Percentiles rank a stretch among this genome's conserved stretches.
phyloP scores from a whole-genome alignment of 768 basidiomycete genomes.

The Cantharellus anzutake region DNA sequence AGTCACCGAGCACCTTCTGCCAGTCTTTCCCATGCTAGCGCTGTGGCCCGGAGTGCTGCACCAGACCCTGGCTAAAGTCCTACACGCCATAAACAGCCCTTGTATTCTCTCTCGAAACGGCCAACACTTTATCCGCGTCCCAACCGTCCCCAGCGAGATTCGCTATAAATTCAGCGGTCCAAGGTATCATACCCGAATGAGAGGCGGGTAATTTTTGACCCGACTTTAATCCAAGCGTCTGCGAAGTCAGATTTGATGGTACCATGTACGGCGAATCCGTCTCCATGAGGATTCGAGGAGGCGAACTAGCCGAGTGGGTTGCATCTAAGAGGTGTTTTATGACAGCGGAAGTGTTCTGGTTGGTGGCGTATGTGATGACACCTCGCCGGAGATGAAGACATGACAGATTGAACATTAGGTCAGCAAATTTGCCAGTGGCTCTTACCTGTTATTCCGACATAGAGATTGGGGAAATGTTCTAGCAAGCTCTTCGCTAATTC shows the following conservation, averaged over 20 bases:
- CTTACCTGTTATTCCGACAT: slow-evolving; percentile 63
- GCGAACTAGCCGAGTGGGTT: slow-evolving; percentile 5
- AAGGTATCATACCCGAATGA: slow-evolving; percentile 69
- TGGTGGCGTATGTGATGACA: slow-evolving; percentile 63
- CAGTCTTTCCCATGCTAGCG: too few relatives aligned
- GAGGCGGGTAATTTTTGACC: slow-evolving; percentile 34
- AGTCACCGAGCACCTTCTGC: too few relatives aligned
- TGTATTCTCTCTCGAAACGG: neutral
- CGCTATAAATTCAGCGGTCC: slow-evolving; percentile 64
- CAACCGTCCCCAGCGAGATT: slow-evolving; percentile 15
- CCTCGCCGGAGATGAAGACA: slow-evolving; percentile 21
- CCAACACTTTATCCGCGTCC: slow-evolving; percentile 1
- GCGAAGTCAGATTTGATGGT: slow-evolving; percentile 46
- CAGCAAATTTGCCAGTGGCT: neutral
- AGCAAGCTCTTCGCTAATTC: slow-evolving; percentile 52
- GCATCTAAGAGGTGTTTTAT: slow-evolving; percentile 31
- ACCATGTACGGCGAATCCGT: slow-evolving; percentile 84
- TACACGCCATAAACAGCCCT: neutral
- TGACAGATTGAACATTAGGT: neutral
- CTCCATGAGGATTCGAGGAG: slow-evolving; percentile 38
- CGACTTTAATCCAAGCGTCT: slow-evolving; percentile 20
- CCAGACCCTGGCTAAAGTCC: neutral
- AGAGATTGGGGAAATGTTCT: slow-evolving; percentile 61
- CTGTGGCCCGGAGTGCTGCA: too few relatives aligned
- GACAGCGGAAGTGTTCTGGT: slow-evolving; percentile 47